Percentiles rank a stretch among this genome's conserved stretches.
phyloP scores from a whole-genome alignment of 192 early-diverging fungal species.

The Borealophlyctis nickersoniae region DNA sequence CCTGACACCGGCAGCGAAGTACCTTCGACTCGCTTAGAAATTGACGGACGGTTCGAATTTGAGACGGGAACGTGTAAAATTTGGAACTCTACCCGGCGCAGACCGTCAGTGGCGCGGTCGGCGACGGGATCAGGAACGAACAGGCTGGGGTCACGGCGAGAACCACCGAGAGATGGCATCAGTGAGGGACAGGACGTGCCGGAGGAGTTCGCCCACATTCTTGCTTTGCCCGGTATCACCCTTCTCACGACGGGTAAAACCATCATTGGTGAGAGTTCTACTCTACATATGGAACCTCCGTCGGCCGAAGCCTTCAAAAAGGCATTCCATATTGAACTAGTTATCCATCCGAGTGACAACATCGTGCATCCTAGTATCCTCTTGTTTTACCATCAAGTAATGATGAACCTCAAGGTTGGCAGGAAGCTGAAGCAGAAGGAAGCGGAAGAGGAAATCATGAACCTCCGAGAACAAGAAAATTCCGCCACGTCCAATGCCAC shows the following conservation, averaged over 20 bases:
- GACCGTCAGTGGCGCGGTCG: too few relatives aligned
- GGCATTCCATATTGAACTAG: constrained; percentile 58
- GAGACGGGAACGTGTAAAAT: constrained; percentile 36
- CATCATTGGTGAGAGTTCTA: constrained; percentile 28
- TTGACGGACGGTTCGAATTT: constrained; percentile 31
- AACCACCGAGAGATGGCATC: neutral
- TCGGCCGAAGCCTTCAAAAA: constrained; percentile 5
- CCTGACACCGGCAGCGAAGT: neutral
- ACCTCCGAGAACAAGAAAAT: neutral
- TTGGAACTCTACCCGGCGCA: neutral
- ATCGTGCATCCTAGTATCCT: constrained; percentile 67
- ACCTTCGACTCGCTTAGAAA: neutral
- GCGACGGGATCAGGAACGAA: too few relatives aligned
- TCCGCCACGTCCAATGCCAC: neutral
- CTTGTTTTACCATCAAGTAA: constrained; percentile 65
- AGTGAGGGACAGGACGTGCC: constrained; percentile 11
- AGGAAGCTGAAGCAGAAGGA: constrained; percentile 29
- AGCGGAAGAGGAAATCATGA: constrained; percentile 27
- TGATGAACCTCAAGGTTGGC: constrained; percentile 57
- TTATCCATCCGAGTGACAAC: constrained; percentile 70
- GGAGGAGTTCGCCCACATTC: constrained; percentile 24
- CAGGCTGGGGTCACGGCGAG: too few relatives aligned
- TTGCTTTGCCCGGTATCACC: constrained; percentile 35
- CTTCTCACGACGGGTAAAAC: constrained; percentile 34
- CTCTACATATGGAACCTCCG: neutral